Base-by-base conservation (phyloP, 805 yeast species). In the Zygoascus flipseniorum region DNA sequence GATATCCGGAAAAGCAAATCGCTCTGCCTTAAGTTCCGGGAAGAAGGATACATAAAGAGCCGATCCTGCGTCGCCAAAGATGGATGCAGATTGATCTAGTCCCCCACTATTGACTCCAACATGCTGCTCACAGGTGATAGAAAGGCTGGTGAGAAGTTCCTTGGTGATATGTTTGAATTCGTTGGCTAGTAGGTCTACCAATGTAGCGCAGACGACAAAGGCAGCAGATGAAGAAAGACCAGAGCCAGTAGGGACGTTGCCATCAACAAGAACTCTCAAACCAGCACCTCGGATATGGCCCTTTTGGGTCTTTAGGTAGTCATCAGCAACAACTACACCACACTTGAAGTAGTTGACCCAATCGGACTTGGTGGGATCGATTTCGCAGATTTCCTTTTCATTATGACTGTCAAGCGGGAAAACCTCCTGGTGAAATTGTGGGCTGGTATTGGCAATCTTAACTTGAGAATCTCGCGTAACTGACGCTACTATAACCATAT, bases 61-160 rank as follows among this genome's bases (percentile, higher is more conserved):
- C 57, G 83, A 79, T 54, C 73, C 74, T 43, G 67, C 69, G 60
- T 76, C 80, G 19, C 89, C 89, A 58, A 77, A 82, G 23, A 85
- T 75, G 0, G 85, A 79, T 2, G 89, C 89, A 48, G 84, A 76
- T 68, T 84, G 89, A 64, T 84, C 89, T 85, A 84, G 79, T 42
- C 89, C 89, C n/a, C 89, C 90, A 37, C 83, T 80, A 64, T 81
- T 83, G 51, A 84, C 85, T 37, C 89, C 89, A 39, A 84, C 80
- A 52, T 79, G 79, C 67, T 83, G 86, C 63, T 84, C 89, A 42
- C 83, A 79, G 5, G 77, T 79, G 43, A 80, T 82, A 5, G 89
- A 81, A 50, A 83, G 79, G 52, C 70, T 67, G 18, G 84, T 80
- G 55, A 84, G 71, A 54, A 75, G 81, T 14, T 73, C 64, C 61